Evolutionary conservation across 495 filamentous ascomycete species (phyloP), one percentile per base, ranked within the genome.

Genomic region (Lasiosphaeria hispida): DNA sequence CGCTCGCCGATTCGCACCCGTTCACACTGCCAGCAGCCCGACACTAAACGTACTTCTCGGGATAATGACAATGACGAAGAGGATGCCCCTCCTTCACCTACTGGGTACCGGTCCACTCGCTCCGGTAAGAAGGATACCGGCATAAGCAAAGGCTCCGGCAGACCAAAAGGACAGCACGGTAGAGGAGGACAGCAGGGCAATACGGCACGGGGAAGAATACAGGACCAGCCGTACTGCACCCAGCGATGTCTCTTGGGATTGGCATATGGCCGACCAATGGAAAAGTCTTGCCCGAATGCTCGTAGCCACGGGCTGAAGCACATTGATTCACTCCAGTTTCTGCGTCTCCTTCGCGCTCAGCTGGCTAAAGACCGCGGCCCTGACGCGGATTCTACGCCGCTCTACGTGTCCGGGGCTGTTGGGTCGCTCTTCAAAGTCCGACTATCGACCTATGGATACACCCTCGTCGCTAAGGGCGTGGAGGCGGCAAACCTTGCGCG

Each of bases 381-480:
- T n/a, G n/a, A n/a, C n/a, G 68, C 69, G 9, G 70, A 77, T 37
- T 77, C 58, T 55, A 61, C 70, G 54, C 76, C 73, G 37, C 63
- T 82, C 41, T 66, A 75, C 53, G 11, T 70, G n/a, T 64, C 70
- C 37, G 73, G 79, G 14, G 62, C 69, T 13, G 57, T 69, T 34
- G 72, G 74, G 13, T 67, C 70, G 18, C 71, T 78, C 48, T 76
- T 78, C 47, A 76, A 75, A 53, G 63, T 78, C 52, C 72, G 72
- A 33, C 63, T 79, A 34, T 69, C 67, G 54, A 72, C 76, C 11
- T 63, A 80, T 55, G 75, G 78, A 50, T 81, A 82, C 53, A 79
- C 74, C 35, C 63, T 80, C 52, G 73, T 76, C 9, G 77, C 74
- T 10, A 82, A 82, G 63, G 73, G 72, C 41, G 62, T 69, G 3